Conservation (phyloP, 345 rosid species). For the Syzygium aqueum region DNA sequence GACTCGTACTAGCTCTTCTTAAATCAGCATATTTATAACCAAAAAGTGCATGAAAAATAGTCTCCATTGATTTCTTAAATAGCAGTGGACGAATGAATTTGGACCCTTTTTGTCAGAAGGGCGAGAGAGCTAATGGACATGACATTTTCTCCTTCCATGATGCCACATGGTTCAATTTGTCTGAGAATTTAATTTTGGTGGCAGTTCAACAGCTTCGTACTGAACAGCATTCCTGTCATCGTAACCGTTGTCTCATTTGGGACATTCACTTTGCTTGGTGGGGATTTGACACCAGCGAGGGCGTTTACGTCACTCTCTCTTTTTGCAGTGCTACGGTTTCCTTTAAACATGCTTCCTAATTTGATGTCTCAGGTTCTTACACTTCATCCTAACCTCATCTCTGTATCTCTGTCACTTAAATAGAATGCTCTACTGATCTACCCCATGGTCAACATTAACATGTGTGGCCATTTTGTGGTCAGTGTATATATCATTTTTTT, state of each 20-base stretch:
- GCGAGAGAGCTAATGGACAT: neutral
- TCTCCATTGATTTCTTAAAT: neutral
- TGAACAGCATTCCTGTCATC: constrained; percentile 81
- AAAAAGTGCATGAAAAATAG: neutral
- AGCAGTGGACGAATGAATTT: neutral
- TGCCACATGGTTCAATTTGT: neutral
- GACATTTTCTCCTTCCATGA: neutral
- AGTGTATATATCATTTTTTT: neutral
- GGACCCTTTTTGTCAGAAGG: neutral
- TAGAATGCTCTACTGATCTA: neutral
- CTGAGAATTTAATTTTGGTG: constrained; percentile 7
- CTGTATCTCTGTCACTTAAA: neutral
- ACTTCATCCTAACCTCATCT: neutral
- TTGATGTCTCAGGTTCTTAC: constrained; percentile 67
- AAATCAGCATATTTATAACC: neutral
- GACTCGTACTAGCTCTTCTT: neutral
- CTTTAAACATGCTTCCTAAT: constrained; percentile 82
- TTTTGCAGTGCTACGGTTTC: constrained; percentile 67
- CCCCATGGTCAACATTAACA: neutral
- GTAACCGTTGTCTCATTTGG: constrained; percentile 91
- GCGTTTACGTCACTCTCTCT: constrained; percentile 97
- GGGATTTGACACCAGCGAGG: constrained; percentile 86
- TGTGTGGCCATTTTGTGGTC: neutral
- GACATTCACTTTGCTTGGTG: constrained; percentile 82
- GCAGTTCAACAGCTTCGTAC: constrained; percentile 82